Conservation (phyloP, 768 basidiomycete species). For the Suillus paluster region DNA sequence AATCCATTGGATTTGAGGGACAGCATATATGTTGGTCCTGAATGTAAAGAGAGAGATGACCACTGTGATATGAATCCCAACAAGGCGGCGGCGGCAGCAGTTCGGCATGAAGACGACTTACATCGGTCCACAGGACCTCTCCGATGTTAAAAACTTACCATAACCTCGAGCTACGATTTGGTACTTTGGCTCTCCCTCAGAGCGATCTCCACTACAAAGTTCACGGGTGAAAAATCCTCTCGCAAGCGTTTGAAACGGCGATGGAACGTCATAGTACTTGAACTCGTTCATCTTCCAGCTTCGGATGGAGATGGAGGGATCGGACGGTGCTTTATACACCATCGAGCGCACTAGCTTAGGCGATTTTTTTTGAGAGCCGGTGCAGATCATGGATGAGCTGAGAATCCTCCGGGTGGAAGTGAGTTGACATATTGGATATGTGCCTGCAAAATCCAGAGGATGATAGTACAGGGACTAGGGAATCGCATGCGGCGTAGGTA, state of each 20-base stretch:
- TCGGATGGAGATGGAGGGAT: conserved; percentile 57
- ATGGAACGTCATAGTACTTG: conserved; percentile 89
- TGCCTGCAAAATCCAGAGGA: conserved; percentile 11
- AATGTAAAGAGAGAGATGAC: conserved; percentile 70
- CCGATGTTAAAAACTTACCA: conserved; percentile 99
- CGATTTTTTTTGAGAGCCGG: conserved; percentile 52
- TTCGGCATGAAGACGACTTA: conserved; percentile 42
- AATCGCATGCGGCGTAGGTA: conserved; percentile 18
- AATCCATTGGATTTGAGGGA: conserved; percentile 97
- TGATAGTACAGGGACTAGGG: conserved; percentile 5
- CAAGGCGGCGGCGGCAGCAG: background rate
- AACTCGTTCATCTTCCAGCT: conserved; percentile 99
- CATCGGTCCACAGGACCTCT: conserved; percentile 94
- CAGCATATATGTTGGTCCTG: conserved; percentile 78
- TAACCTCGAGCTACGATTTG: conserved; percentile 90
- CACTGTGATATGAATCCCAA: conserved; percentile 54
- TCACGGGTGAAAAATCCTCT: conserved; percentile 84
- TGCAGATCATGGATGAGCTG: conserved; percentile 61
- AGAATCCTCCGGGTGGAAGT: conserved; percentile 50
- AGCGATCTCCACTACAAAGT: conserved; percentile 30
- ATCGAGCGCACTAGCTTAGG: conserved; percentile 71
- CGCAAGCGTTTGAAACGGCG: conserved; percentile 94
- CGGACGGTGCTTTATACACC: conserved; percentile 59
- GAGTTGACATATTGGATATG: conserved; percentile 24
- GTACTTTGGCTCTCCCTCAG: conserved; percentile 40